Conservation (phyloP, 345 rosid species). For the Acer negundo region DNA sequence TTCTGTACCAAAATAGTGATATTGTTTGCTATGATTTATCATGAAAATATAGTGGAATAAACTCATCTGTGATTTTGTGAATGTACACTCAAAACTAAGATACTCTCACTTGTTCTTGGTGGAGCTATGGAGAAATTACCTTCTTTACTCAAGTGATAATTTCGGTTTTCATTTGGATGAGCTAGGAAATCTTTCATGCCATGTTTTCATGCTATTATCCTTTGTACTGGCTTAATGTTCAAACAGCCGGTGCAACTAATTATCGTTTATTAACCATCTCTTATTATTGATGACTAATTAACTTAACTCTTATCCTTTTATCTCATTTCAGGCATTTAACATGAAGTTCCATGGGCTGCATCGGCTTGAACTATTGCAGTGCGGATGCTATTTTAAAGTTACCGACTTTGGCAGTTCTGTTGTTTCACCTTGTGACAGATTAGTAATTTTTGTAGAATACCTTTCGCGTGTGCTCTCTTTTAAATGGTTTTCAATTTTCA, state of each 20-base stretch:
- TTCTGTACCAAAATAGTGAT: neutral
- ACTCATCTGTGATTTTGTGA: neutral
- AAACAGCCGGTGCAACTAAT: neutral
- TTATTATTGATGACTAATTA: neutral
- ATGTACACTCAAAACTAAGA: neutral
- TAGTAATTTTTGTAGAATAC: neutral
- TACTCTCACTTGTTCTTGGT: neutral
- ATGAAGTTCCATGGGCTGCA: neutral
- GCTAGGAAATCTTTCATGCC: neutral
- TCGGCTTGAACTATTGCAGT: neutral
- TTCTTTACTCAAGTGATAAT: neutral
- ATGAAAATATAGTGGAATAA: neutral
- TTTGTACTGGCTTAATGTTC: neutral
- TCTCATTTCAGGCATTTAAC: slow-evolving; percentile 12
- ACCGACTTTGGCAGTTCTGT: neutral
- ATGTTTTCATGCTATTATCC: neutral
- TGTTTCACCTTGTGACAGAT: neutral
- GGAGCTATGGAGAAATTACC: neutral
- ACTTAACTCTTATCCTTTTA: neutral
- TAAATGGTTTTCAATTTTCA: neutral
- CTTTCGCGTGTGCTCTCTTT: neutral
- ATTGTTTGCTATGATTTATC: neutral
- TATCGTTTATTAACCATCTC: neutral
- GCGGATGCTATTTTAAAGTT: neutral
- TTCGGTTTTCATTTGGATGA: neutral